Evolutionary conservation across 306 rosid species (phyloP).

Genomic region (Cicer chorassanicum): DNA sequence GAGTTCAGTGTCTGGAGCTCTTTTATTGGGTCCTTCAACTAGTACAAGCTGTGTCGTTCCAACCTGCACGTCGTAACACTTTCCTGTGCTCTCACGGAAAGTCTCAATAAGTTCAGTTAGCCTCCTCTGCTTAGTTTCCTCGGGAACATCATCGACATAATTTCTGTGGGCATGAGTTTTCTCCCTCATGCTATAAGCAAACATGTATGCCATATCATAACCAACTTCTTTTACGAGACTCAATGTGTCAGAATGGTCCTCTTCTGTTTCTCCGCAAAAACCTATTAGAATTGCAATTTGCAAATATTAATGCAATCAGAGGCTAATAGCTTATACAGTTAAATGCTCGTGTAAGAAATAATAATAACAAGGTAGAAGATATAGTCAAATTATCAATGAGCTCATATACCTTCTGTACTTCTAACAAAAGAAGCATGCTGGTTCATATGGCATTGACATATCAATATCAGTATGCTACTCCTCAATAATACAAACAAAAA

Average conservation of each 20-base stretch:
- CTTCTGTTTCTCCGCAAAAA: constrained; percentile 94
- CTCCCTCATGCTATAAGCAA: constrained; percentile 99
- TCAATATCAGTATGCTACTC: constrained; percentile 21
- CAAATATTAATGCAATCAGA: constrained; percentile 30
- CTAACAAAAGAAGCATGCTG: constrained; percentile 25
- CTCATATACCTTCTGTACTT: constrained; percentile 25
- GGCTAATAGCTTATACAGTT: constrained; percentile 22
- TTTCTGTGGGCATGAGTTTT: constrained; percentile 97
- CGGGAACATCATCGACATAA: constrained; percentile 84
- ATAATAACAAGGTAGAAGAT: constrained; percentile 18
- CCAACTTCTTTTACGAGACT: constrained; percentile 73
- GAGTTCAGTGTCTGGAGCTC: constrained; percentile 87
- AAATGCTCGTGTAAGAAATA: constrained; percentile 3
- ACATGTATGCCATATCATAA: constrained; percentile 97
- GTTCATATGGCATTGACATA: constrained; percentile 24
- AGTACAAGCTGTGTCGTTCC: constrained; percentile 88
- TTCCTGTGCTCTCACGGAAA: constrained; percentile 91
- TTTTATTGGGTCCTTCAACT: constrained; percentile 91
- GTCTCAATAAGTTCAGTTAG: constrained; percentile 81
- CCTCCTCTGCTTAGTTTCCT: constrained; percentile 90
- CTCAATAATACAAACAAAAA: constrained; percentile 2
- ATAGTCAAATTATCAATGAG: constrained; percentile 14
- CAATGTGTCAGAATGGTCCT: constrained; percentile 79
- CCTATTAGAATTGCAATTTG: constrained; percentile 61
- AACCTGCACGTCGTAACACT: constrained; percentile 73